Percentiles rank a stretch among this genome's conserved stretches.
phyloP scores from a whole-genome alignment of 345 rosid species.

The Lenwebbia sp. region DNA sequence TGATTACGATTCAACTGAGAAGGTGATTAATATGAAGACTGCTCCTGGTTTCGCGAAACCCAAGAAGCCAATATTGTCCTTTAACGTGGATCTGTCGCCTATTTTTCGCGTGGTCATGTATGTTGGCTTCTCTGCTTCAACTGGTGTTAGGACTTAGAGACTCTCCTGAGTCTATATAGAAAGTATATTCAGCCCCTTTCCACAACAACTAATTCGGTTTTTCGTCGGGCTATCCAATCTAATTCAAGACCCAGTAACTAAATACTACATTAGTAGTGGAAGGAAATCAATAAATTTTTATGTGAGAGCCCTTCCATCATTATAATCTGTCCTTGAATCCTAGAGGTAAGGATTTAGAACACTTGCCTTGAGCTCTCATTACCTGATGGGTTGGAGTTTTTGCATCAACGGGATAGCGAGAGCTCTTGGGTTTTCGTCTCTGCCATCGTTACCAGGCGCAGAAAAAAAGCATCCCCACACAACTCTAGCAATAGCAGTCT shows the following conservation, averaged over 20 bases:
- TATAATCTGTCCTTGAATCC: too few relatives aligned
- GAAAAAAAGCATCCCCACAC: constrained; percentile 9
- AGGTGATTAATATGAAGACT: constrained; percentile 32
- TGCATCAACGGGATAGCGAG: constrained; percentile 32
- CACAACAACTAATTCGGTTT: too few relatives aligned
- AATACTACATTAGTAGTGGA: too few relatives aligned
- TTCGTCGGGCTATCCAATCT: too few relatives aligned
- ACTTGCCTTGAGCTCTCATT: constrained; percentile 42
- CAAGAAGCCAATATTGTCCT: constrained; percentile 38
- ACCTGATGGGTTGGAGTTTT: constrained; percentile 75
- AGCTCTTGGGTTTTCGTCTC: constrained; percentile 32
- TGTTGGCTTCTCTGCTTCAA: constrained; percentile 66
- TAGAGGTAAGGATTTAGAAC: too few relatives aligned
- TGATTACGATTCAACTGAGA: constrained; percentile 41
- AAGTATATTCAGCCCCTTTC: too few relatives aligned
- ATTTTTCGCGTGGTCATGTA: constrained; percentile 43
- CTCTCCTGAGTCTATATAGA: too few relatives aligned
- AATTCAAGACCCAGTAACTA: too few relatives aligned
- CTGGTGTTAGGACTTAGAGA: constrained; percentile 22
- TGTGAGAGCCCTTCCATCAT: too few relatives aligned
- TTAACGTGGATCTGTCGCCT: constrained; percentile 34
- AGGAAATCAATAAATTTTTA: too few relatives aligned
- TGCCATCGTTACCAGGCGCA: constrained; percentile 32
- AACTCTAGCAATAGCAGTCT: constrained; percentile 3
- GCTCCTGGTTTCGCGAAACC: constrained; percentile 48